These are phyloP conservation scores for Licmophora abbreviata DNA, from an alignment of 108 stramenopile species.

Conservation along the genomic window DNA sequence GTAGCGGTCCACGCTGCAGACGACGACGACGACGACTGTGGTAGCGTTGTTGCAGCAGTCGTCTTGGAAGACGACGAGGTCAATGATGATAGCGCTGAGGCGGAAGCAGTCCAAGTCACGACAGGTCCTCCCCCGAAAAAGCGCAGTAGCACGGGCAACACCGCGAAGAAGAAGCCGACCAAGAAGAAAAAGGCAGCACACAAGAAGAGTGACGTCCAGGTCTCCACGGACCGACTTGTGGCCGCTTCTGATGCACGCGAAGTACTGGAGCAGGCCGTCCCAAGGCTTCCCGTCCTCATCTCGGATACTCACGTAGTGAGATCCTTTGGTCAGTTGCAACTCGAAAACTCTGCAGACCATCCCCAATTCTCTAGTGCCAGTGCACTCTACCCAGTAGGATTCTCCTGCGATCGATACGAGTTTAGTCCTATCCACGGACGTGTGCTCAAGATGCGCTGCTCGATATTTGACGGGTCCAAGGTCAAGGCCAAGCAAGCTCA, in stretches of 20 bases:
- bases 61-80: constrained; percentile 5
- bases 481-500: constrained; percentile 15
- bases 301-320: constrained; percentile 46
- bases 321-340: constrained; percentile 54
- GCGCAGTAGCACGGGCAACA: not conserved
- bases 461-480: constrained; percentile 63
- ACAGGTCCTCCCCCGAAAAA: not conserved
- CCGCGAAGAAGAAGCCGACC: constrained; percentile 12
- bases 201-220: constrained; percentile 2
- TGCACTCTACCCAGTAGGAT: constrained; percentile 69
- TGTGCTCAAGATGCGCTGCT: constrained; percentile 64
- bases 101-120: not conserved
- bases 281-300: constrained; percentile 39
- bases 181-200: constrained; percentile 7
- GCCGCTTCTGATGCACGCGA: constrained; percentile 51
- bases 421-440: constrained; percentile 75
- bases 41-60: not conserved
- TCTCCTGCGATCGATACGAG: constrained; percentile 77
- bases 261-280: constrained; percentile 37
- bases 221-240: constrained; percentile 33
- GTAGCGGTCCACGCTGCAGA: constrained; percentile 3
- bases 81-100: constrained; percentile 5
- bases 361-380: constrained; percentile 38
- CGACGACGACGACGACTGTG: not conserved
- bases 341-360: constrained; percentile 13